Evolutionary conservation across 2,329 filamentous ascomycete species (phyloP).

Genomic region (Leptographium wingfieldii): DNA sequence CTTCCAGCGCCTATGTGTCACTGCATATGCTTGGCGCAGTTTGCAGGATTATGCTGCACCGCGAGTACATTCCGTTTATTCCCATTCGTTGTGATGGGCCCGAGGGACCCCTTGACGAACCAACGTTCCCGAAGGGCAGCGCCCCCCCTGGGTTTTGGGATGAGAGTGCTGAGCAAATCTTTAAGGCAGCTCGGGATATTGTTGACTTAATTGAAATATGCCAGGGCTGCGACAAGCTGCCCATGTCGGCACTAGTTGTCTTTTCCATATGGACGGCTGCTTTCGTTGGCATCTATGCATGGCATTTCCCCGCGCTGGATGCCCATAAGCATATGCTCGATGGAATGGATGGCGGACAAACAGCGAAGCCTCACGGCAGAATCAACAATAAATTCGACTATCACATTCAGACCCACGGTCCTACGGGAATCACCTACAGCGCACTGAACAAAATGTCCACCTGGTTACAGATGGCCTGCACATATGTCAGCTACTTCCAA

Average conservation of each 20-base stretch:
- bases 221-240: conserved; percentile 41
- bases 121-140: conserved; percentile 35
- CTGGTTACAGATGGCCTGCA: conserved; percentile 42
- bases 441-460: conserved; percentile 38
- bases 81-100: conserved; percentile 40
- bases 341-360: conserved; percentile 10
- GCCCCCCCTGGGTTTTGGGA: conserved; percentile 48
- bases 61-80: conserved; percentile 56
- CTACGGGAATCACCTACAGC: conserved; percentile 34
- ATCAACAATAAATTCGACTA: conserved; percentile 8
- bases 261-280: conserved; percentile 57
- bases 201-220: conserved; percentile 52
- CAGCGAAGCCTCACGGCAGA: not conserved
- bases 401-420: conserved; percentile 24
- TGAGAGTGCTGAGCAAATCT: conserved; percentile 47
- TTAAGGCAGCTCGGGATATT: conserved; percentile 49
- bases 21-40: conserved; percentile 54
- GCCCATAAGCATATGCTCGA: conserved; percentile 36
- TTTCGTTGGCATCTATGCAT: conserved; percentile 53
- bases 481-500: conserved; percentile 39
- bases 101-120: conserved; percentile 45
- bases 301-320: conserved; percentile 59
- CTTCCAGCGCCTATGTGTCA: conserved; percentile 51
- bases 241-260: conserved; percentile 54
- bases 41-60: conserved; percentile 54